A percentile compares a stretch with the other conserved stretches of the same genome.
phyloP scores from a whole-genome alignment of 2,329 filamentous ascomycete species.

The Aspergillus ruber region DNA sequence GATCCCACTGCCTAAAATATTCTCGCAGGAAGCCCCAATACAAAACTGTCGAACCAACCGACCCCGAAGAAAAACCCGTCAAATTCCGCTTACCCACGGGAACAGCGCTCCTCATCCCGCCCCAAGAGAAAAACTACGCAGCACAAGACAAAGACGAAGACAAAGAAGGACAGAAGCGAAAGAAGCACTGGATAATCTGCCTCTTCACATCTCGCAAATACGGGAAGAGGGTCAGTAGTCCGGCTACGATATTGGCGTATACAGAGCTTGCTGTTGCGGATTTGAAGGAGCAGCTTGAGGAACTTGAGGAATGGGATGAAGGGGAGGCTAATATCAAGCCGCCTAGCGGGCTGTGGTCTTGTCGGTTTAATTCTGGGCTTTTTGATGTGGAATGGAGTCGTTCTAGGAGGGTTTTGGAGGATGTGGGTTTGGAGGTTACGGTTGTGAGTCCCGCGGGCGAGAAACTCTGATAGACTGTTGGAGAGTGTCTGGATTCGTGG shows the following conservation, averaged over 20 bases:
- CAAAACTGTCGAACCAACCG: slow-evolving; percentile 1
- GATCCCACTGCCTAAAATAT: slow-evolving; percentile 39
- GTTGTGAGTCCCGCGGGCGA: slow-evolving; percentile 25
- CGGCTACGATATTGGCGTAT: slow-evolving; percentile 42
- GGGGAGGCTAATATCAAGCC: slow-evolving; percentile 1
- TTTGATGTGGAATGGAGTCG: slow-evolving; percentile 52
- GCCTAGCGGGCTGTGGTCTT: slow-evolving; percentile 40
- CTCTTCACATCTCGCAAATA: slow-evolving; percentile 51
- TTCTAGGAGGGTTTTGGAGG: slow-evolving; percentile 41
- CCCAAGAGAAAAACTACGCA: slow-evolving; percentile 32
- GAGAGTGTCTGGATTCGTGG: no score
- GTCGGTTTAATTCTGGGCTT: slow-evolving; percentile 52
- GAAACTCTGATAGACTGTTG: neutral
- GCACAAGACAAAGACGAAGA: neutral
- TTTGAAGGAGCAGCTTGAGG: slow-evolving; percentile 39
- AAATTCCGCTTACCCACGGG: slow-evolving; percentile 32
- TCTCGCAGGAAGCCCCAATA: neutral
- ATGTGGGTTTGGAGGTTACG: slow-evolving; percentile 28
- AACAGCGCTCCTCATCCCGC: slow-evolving; percentile 50
- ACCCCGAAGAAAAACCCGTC: slow-evolving; percentile 4
- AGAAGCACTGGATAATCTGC: slow-evolving; percentile 51
- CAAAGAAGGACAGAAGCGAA: slow-evolving; percentile 1
- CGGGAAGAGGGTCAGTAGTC: slow-evolving; percentile 36
- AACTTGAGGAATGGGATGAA: slow-evolving; percentile 11
- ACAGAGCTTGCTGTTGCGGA: slow-evolving; percentile 46